Conservation (phyloP, 805 yeast species). For the Wickerhamomyces ciferrii region DNA sequence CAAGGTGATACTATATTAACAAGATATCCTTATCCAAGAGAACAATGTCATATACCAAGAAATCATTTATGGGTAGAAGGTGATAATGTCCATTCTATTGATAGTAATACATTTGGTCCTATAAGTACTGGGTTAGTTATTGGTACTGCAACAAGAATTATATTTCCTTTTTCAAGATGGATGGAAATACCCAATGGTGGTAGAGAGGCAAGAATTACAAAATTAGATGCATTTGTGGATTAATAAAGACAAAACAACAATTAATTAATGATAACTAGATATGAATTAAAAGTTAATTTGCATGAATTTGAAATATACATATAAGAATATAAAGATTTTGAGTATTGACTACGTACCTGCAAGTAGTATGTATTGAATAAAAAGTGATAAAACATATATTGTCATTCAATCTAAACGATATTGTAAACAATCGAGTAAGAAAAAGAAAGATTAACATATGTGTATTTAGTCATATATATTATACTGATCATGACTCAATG, state of each 20-base stretch:
- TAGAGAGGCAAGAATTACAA: constrained; percentile 37
- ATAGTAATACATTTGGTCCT: constrained; percentile 87
- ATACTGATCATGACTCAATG: no score
- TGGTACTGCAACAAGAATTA: constrained; percentile 64
- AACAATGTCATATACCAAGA: constrained; percentile 57
- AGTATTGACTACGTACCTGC: no score
- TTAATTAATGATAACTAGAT: no score
- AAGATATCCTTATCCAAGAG: constrained; percentile 61
- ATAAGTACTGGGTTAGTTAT: constrained; percentile 73
- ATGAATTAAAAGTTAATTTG: no score
- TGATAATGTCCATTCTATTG: constrained; percentile 79
- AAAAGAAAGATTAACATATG: no score
- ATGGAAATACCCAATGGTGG: constrained; percentile 49
- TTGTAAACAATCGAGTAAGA: no score
- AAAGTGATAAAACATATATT: no score
- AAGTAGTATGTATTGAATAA: no score
- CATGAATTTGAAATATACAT: no score
- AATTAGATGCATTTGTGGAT: background rate
- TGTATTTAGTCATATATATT: no score
- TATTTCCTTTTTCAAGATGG: constrained; percentile 65
- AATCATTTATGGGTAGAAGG: constrained; percentile 95
- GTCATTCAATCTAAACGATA: no score
- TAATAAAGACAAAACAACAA: background rate
- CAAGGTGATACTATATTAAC: constrained; percentile 69
- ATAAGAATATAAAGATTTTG: no score